Evolutionary conservation across 2,329 filamentous ascomycete species (phyloP).

Genomic region (Alternaria panax): DNA sequence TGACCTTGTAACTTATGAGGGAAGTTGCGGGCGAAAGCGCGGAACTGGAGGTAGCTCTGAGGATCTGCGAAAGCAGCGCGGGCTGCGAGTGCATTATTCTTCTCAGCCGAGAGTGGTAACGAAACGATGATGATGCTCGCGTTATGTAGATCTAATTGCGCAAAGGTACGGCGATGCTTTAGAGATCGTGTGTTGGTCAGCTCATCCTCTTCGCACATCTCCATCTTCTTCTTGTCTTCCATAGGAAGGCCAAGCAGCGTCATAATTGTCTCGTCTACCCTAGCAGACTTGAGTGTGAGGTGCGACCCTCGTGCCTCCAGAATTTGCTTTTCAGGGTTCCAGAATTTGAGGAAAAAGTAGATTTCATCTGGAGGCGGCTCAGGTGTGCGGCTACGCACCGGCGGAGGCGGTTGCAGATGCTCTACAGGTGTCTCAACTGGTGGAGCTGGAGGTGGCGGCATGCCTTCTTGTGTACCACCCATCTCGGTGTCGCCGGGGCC

Average conservation of each 20-base stretch:
- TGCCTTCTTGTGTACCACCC: constrained; percentile 45
- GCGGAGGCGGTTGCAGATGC: constrained; percentile 28
- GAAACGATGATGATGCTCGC: constrained; percentile 45
- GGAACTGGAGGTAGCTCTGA: constrained; percentile 54
- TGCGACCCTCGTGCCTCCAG: constrained; percentile 45
- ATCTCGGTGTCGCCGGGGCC: constrained; percentile 45
- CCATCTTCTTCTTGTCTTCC: constrained; percentile 52
- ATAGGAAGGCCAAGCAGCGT: constrained; percentile 37
- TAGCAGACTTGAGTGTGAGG: constrained; percentile 39
- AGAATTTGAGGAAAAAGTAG: constrained; percentile 53
- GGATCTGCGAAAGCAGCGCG: constrained; percentile 47
- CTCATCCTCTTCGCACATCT: constrained; percentile 60
- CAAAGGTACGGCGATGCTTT: constrained; percentile 44
- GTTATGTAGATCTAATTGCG: constrained; percentile 42
- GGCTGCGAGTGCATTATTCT: constrained; percentile 39
- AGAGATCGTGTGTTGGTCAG: constrained; percentile 36
- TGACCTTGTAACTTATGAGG: constrained; percentile 53
- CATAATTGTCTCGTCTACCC: constrained; percentile 45
- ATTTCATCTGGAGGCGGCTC: constrained; percentile 44
- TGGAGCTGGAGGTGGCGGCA: constrained; percentile 29
- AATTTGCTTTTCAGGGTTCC: constrained; percentile 46
- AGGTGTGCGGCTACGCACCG: constrained; percentile 29
- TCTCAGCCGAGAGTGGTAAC: constrained; percentile 35
- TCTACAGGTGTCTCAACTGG: constrained; percentile 24
- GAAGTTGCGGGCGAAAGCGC: constrained; percentile 52